Evolutionary conservation across 169 alveolate species (phyloP), one percentile per base, ranked within the genome.

Genomic region (Haemoproteus tartakovskyi): DNA sequence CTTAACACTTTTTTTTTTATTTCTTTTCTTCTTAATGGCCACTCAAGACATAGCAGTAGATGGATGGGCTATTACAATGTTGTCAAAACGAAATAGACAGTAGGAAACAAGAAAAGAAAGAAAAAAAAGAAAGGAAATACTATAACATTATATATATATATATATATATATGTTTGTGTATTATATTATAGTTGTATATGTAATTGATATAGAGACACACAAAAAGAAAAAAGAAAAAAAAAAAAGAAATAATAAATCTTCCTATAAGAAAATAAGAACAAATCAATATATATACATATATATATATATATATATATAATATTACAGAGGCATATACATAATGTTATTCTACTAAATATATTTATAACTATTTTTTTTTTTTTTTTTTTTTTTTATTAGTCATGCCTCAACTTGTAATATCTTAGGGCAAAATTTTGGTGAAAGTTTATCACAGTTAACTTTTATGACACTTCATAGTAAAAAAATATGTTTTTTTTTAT

Each of bases 21-120:
- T 62, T 21, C 81, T 88, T 0, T 84, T 80, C 83, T 83, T 94
- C 47, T 88, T 90, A 62, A 88, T 91, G 92, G 96, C 97, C 14
- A 93, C 97, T 8, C 96, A 95, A 84, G 99, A 96, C 78, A 94
- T 95, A 50, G 98, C 97, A 6, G 98, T 96, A 22, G 99, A 96
- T 59, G 97, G 98, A 11, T 96, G 99, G 99, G 98, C 98, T 9
- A 61, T 96, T 30, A 93, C 94, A 14, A 88, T 95, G 79, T 91
- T 96, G 5, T 59, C 93, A 9, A 87, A 79, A 30, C 87, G 87
- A 45, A 90, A 92, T 74, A 74, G 52, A 14, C 80, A 93, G 45
- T 90, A 64, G 36, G 12, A 54, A 29, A 27, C 6, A 51, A 48
- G 22, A 3, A 33, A 1, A 2, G 24, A 38, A 47, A n/a, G n/a